phyloP scores from a whole-genome alignment of 2,329 filamentous ascomycete genomes.

The Hypoxylon sp. region DNA sequence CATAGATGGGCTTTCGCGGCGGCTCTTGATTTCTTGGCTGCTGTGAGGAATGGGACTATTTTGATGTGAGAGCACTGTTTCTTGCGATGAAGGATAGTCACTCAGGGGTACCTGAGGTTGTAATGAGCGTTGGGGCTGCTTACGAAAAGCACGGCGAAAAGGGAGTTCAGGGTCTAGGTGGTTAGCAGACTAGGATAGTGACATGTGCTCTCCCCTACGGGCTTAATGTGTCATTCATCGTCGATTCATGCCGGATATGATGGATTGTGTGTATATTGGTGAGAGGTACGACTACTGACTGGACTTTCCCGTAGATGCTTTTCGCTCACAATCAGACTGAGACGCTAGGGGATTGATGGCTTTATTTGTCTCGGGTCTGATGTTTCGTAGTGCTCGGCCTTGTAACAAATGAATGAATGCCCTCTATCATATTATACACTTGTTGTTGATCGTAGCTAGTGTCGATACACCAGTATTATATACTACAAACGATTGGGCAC shows the following conservation, averaged over 20 bases:
- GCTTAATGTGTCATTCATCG: background rate
- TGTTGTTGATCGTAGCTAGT: background rate
- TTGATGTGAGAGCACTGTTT: constrained; percentile 1
- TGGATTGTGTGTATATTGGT: background rate
- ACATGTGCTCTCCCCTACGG: background rate
- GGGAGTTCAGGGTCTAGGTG: background rate
- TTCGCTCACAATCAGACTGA: background rate
- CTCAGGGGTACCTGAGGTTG: background rate
- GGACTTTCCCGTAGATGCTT: background rate
- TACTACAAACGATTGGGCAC: background rate
- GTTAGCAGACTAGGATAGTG: background rate
- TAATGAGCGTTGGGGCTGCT: constrained; percentile 1
- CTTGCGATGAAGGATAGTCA: background rate
- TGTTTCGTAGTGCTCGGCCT: background rate
- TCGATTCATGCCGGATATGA: background rate
- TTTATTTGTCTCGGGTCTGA: background rate
- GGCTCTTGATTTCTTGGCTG: background rate
- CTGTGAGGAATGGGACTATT: background rate
- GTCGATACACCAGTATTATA: background rate
- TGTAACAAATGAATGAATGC: background rate
- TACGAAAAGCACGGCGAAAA: background rate
- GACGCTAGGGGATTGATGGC: constrained; percentile 1
- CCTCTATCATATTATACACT: constrained; percentile 1
- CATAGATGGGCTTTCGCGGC: background rate
- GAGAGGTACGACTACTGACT: background rate